Base-by-base conservation (phyloP, 2,329 filamentous ascomycete genomes). In the Passalora sequoiae region DNA sequence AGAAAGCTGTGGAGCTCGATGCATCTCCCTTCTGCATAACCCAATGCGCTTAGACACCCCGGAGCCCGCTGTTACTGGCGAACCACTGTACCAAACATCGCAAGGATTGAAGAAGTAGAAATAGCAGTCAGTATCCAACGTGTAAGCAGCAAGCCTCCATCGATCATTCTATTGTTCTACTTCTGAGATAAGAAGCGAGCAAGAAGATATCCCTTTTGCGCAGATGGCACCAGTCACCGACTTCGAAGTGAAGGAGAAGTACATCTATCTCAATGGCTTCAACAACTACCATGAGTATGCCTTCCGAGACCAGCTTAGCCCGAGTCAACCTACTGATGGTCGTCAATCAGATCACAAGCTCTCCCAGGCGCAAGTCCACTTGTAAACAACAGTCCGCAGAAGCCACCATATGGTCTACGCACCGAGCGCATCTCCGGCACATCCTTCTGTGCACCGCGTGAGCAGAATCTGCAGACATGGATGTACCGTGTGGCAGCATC, bases 321-420 rank as follows among this genome's bases (percentile, higher is more conserved):
- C n/a, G n/a, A n/a, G 27, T 25, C 13, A 13, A 17, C 2, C 5
- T 8, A 31, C 40, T 47, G n/a, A 47, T 9, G 13, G n/a, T 16
- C 7, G 16, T 17, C 3, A 10, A 9, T 8, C 27, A 48, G 41
- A 24, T 79, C 83, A 30, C 86, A 91, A 71, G 85, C 85, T 31
- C 69, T 89, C 41, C 72, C 80, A 19, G 83, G 81, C 15, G 81
- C 86, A 2, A 72, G 89, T 5, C 86, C 87, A 9, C 60, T 86
- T 45, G 86, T 76, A 33, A 77, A 82, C 33, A 92, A 92, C 70
- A 85, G 83, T 2, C 87, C 87, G 0, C 86, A 91, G 61, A 86
- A 87, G 60, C 81, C 80, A 0, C 75, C 85, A 0, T 78, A 81
- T 53, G 86, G 85, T 0, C 78, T 94, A 24, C 89, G 89, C 64